Conservation (phyloP, 805 yeast species). For the Sungouiella thailandica region DNA sequence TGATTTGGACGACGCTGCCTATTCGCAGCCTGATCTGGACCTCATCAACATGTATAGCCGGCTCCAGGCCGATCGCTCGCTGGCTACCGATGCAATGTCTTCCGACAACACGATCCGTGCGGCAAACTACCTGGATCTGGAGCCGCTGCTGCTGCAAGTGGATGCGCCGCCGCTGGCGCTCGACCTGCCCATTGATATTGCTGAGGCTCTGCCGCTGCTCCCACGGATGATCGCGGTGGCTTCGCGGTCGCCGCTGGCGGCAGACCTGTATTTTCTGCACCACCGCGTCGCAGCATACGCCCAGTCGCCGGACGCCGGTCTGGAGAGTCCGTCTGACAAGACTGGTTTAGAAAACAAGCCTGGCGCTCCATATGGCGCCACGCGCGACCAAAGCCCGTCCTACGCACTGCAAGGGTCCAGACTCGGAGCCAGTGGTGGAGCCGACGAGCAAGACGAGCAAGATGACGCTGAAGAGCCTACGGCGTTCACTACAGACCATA, state of each 20-base stretch:
- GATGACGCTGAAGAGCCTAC: no score
- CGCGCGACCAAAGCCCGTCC: no score
- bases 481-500: no score
- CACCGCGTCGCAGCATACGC: no score
- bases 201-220: constrained; percentile 6
- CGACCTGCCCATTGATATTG: constrained; percentile 11
- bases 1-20: constrained; percentile 29
- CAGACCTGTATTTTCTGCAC: constrained; percentile 10
- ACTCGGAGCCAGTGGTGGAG: no score
- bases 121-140: background rate
- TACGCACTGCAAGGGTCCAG: no score
- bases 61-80: constrained; percentile 1
- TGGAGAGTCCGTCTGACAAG: no score
- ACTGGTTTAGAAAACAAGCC: no score
- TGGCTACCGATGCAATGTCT: constrained; percentile 1
- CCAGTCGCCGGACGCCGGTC: no score
- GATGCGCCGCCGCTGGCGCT: constrained; percentile 1
- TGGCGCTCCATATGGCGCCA: no score
- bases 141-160: no score
- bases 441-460: no score
- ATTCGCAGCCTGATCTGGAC: constrained; percentile 13
- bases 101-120: constrained; percentile 4
- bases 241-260: constrained; percentile 11
- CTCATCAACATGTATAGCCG: constrained; percentile 15
- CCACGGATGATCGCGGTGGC: constrained; percentile 7